Evolutionary conservation across 2,329 filamentous ascomycete genomes (phyloP).

Genomic region (Fonsecaea nubica): DNA sequence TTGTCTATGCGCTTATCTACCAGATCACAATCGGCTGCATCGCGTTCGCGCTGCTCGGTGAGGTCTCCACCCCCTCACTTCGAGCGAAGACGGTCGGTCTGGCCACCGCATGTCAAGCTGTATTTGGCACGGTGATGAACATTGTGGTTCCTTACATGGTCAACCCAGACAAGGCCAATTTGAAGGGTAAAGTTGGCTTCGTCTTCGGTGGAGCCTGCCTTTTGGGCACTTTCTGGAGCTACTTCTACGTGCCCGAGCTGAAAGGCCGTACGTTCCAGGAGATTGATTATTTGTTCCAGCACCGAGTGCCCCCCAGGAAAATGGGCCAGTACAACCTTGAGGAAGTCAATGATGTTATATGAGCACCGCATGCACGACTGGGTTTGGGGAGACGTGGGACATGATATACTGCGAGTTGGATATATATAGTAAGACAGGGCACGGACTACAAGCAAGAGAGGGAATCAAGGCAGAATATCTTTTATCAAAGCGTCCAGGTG

Average conservation of each 20-base stretch:
- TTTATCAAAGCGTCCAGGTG: not conserved
- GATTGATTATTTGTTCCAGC: conserved; percentile 47
- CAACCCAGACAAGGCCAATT: conserved; percentile 40
- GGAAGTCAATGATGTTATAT: conserved; percentile 21
- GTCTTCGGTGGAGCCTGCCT: conserved; percentile 43
- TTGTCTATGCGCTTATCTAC: conserved; percentile 51
- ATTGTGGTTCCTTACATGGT: conserved; percentile 49
- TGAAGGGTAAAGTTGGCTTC: conserved; percentile 44
- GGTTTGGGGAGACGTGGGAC: not conserved
- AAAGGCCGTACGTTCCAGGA: conserved; percentile 42
- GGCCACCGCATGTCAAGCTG: conserved; percentile 49
- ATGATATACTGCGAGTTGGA: not conserved
- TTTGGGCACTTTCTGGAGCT: conserved; percentile 39
- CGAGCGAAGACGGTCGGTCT: conserved; percentile 55
- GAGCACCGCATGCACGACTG: not conserved
- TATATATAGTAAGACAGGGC: not conserved
- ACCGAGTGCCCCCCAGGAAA: conserved; percentile 38
- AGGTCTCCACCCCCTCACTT: conserved; percentile 52
- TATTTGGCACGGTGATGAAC: conserved; percentile 49
- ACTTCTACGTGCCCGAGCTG: conserved; percentile 42
- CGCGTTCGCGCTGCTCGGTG: conserved; percentile 56
- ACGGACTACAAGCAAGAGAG: not conserved
- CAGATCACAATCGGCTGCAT: conserved; percentile 51
- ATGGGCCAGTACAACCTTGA: conserved; percentile 36
- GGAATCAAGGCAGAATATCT: not conserved